Evolutionary conservation across 2,329 filamentous ascomycete species (phyloP).

Genomic region (Fusarium illudens): DNA sequence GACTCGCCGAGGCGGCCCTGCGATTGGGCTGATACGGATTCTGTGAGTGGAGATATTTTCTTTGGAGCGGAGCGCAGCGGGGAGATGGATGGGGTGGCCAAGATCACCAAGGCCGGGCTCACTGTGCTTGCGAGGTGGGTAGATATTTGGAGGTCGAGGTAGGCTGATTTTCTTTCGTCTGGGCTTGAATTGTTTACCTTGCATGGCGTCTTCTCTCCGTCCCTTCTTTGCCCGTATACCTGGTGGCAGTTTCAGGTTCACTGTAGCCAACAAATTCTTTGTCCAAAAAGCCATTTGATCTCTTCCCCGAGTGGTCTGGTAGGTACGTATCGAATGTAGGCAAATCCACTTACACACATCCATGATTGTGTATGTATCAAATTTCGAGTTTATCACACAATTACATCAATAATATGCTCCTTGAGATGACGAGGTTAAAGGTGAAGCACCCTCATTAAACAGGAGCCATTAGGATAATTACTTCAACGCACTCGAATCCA

Average conservation of each 20-base stretch:
- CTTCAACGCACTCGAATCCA: neutral
- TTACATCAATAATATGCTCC: neutral
- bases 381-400: neutral
- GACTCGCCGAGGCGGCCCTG: neutral
- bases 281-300: neutral
- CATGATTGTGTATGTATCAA: neutral
- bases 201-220: neutral
- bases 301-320: neutral
- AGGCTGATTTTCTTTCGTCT: too few species aligned
- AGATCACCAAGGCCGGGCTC: neutral
- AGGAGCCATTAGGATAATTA: neutral
- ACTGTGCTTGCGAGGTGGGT: neutral
- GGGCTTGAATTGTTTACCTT: neutral
- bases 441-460: neutral
- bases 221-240: neutral
- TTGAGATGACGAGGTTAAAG: neutral
- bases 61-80: neutral
- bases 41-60: slow-evolving; percentile 6
- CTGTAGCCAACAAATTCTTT: neutral
- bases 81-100: neutral
- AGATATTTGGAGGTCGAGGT: too few species aligned
- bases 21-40: neutral
- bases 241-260: too few species aligned
- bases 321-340: neutral
- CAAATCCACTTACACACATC: slow-evolving; percentile 1